A percentile compares a stretch with the other conserved stretches of the same genome.
Conservation (phyloP, 2,329 filamentous ascomycete species). For the Stagonosporopsis chrysanthemi region DNA sequence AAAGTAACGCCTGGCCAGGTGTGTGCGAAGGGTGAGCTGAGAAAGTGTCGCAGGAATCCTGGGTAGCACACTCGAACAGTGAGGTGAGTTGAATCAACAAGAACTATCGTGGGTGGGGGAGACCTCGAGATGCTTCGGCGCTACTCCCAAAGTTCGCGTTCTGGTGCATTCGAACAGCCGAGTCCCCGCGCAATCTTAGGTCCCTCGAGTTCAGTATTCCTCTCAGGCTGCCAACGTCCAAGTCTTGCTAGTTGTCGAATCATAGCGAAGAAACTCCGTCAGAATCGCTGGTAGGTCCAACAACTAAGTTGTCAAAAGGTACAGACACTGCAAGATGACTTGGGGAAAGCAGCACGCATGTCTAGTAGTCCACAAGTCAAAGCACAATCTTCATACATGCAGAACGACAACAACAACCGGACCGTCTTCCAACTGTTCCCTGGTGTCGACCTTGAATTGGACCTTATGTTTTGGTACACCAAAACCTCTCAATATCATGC, state of each 20-base stretch:
- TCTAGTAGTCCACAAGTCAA: not conserved
- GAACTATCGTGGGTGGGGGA: slow-evolving; percentile 13
- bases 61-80: not conserved
- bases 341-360: no score
- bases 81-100: not conserved
- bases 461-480: no score
- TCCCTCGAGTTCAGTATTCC: not conserved
- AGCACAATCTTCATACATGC: no score
- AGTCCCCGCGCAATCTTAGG: not conserved
- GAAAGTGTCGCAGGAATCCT: not conserved
- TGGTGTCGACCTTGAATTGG: no score
- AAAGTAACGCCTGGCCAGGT: not conserved
- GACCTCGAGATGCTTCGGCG: slow-evolving; percentile 14
- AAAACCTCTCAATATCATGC: no score
- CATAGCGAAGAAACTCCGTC: not conserved
- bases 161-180: slow-evolving; percentile 19
- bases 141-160: slow-evolving; percentile 20
- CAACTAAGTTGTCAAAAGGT: not conserved
- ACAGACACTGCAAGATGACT: no score
- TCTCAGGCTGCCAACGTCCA: not conserved
- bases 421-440: no score
- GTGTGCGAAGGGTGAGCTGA: not conserved
- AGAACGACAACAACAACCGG: no score
- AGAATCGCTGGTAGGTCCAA: not conserved
- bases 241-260: not conserved